Percentiles rank a stretch among this genome's conserved stretches.
Evolutionary conservation across 2,329 filamentous ascomycete species (phyloP).

Genomic region (Fusarium burgessii): DNA sequence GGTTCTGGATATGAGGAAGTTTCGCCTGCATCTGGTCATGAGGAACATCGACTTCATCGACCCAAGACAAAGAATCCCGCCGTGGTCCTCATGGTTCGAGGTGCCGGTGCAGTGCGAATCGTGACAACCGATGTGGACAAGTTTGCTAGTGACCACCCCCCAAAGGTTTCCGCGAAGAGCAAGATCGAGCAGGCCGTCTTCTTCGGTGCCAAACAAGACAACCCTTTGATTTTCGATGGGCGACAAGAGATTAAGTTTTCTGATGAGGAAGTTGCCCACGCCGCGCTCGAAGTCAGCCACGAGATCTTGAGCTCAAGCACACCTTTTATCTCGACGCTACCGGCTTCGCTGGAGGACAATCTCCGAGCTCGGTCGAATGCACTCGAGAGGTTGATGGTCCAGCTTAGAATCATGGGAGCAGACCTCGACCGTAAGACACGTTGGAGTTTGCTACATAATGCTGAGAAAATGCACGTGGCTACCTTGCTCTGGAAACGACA

Average conservation of each 20-base stretch:
- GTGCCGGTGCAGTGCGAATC: constrained; percentile 71
- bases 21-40: constrained; percentile 49
- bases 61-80: constrained; percentile 71
- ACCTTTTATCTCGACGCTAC: constrained; percentile 77
- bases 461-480: constrained; percentile 89
- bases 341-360: constrained; percentile 84
- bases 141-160: constrained; percentile 68
- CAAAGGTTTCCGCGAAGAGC: constrained; percentile 81
- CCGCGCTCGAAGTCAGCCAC: constrained; percentile 81
- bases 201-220: constrained; percentile 84
- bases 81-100: constrained; percentile 71
- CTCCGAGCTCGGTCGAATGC: constrained; percentile 79
- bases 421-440: constrained; percentile 74
- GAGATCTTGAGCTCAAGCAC: constrained; percentile 85
- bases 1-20: constrained; percentile 74
- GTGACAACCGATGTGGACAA: constrained; percentile 69
- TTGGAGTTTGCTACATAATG: constrained; percentile 88
- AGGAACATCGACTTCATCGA: constrained; percentile 64
- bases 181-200: constrained; percentile 96
- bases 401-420: constrained; percentile 75
- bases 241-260: constrained; percentile 75
- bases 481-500: constrained; percentile 84
- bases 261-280: constrained; percentile 76
- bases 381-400: constrained; percentile 78
- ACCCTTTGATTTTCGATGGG: constrained; percentile 86